phyloP scores from a whole-genome alignment of 352 stramenopile species.

The Phytophthora pinifolia region DNA sequence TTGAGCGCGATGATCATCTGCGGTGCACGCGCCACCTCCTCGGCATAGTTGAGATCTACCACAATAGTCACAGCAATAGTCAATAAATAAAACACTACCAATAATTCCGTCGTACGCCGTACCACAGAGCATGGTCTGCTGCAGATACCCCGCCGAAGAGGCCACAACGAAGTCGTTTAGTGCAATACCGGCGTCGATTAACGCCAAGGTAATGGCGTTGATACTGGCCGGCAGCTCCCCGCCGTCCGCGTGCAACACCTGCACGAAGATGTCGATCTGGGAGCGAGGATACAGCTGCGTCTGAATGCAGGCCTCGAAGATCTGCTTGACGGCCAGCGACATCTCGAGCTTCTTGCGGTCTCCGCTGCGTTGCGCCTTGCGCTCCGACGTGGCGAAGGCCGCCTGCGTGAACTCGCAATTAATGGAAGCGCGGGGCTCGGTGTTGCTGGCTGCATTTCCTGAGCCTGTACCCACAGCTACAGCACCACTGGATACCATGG shows the following conservation, averaged over 20 bases:
- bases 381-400: conserved; percentile 86
- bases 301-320: conserved; percentile 91
- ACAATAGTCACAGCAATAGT: conserved; percentile 1
- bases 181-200: conserved; percentile 91
- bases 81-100: conserved; percentile 1
- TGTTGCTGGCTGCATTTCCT: conserved; percentile 65
- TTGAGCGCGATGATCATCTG: conserved; percentile 89
- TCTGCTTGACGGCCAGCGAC: conserved; percentile 89
- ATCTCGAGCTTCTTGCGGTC: conserved; percentile 90
- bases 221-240: conserved; percentile 87
- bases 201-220: conserved; percentile 89
- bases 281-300: conserved; percentile 90
- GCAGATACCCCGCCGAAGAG: conserved; percentile 88
- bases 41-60: conserved; percentile 89
- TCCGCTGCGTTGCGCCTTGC: conserved; percentile 72
- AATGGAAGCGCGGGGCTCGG: conserved; percentile 65
- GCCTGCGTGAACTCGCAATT: conserved; percentile 89
- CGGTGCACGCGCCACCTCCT: conserved; percentile 85
- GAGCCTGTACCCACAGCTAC: conserved; percentile 53
- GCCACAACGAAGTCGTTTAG: conserved; percentile 92
- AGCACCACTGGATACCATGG: conserved; percentile 31
- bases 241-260: conserved; percentile 90
- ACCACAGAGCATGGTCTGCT: conserved; percentile 88
- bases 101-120: conserved; percentile 3
- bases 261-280: conserved; percentile 93